A percentile compares a stretch with the other conserved stretches of the same genome.
Conservation (phyloP, 768 basidiomycete species). For the Dentipellis sp. region DNA sequence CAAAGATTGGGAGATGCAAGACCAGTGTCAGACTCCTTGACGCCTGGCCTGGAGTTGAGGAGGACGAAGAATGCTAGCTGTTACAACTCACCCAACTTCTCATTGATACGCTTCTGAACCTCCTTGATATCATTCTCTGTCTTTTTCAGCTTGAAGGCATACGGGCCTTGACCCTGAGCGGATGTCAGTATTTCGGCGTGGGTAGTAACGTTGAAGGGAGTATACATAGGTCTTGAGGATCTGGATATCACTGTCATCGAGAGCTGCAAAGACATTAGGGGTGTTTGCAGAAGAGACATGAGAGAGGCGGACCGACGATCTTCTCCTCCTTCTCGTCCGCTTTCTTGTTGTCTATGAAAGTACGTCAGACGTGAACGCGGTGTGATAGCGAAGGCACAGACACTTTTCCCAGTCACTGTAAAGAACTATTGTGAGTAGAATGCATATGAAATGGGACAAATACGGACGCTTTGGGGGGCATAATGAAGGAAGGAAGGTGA, state of each 20-base stretch:
- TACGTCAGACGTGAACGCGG: conserved; percentile 1
- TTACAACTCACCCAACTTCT: conserved; percentile 72
- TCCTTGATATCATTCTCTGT: conserved; percentile 91
- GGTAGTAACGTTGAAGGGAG: conserved; percentile 6
- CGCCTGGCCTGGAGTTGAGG: conserved; percentile 36
- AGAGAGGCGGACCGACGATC: conserved; percentile 34
- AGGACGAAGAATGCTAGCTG: neutral
- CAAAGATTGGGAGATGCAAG: conserved; percentile 94
- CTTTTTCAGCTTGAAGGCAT: conserved; percentile 80
- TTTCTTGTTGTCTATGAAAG: conserved; percentile 67
- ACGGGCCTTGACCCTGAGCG: conserved; percentile 92
- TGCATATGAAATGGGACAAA: neutral
- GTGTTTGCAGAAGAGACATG: conserved; percentile 3
- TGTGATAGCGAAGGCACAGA: conserved; percentile 27
- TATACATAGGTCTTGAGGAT: conserved; percentile 96
- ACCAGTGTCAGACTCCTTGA: conserved; percentile 98
- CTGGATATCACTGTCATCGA: conserved; percentile 98
- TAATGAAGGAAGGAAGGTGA: conserved; percentile 26
- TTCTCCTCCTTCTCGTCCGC: conserved; percentile 82
- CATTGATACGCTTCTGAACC: conserved; percentile 94
- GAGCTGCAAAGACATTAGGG: conserved; percentile 36
- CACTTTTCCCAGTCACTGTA: conserved; percentile 98
- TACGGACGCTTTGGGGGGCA: conserved; percentile 94
- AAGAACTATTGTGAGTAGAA: neutral
- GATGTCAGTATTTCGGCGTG: neutral